Percentiles rank a stretch among this genome's conserved stretches.
Evolutionary conservation across 768 basidiomycete genomes (phyloP).

Genomic region (Rhodosporidiobolus sp.): DNA sequence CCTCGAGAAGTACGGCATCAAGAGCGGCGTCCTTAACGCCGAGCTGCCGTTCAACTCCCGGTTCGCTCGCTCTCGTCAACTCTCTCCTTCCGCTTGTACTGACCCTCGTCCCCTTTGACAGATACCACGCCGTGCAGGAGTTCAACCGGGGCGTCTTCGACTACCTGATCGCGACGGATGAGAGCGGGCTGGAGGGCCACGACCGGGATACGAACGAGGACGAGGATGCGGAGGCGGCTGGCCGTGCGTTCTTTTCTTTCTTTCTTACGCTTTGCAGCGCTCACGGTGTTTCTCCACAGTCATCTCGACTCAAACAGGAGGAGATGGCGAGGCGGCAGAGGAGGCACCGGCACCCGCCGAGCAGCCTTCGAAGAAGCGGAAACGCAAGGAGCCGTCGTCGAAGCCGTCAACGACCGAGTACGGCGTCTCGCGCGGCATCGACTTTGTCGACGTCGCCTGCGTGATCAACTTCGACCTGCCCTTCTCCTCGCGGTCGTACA

Average conservation of each 20-base stretch:
- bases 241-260: constrained; percentile 1
- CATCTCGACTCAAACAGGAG: constrained; percentile 39
- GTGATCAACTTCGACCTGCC: constrained; percentile 99
- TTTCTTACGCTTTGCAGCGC: background rate
- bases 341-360: background rate
- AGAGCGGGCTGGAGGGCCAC: constrained; percentile 62
- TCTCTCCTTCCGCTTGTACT: too few species aligned
- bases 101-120: constrained; percentile 44
- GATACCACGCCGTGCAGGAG: constrained; percentile 95
- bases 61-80: constrained; percentile 51
- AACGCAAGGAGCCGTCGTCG: constrained; percentile 57
- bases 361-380: constrained; percentile 48
- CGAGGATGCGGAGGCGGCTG: constrained; percentile 49
- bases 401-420: constrained; percentile 65
- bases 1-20: constrained; percentile 94
- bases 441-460: constrained; percentile 94
- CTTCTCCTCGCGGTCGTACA: constrained; percentile 76
- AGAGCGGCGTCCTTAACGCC: constrained; percentile 91
- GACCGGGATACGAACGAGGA: constrained; percentile 57
- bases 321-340: background rate
- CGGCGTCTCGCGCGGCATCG: constrained; percentile 90
- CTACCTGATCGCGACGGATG: constrained; percentile 97
- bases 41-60: constrained; percentile 93
- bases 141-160: constrained; percentile 98
- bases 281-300: constrained; percentile 9